A percentile compares a stretch with the other conserved stretches of the same genome.
Conservation (phyloP, 2,329 filamentous ascomycete genomes). For the Apiospora marii region DNA sequence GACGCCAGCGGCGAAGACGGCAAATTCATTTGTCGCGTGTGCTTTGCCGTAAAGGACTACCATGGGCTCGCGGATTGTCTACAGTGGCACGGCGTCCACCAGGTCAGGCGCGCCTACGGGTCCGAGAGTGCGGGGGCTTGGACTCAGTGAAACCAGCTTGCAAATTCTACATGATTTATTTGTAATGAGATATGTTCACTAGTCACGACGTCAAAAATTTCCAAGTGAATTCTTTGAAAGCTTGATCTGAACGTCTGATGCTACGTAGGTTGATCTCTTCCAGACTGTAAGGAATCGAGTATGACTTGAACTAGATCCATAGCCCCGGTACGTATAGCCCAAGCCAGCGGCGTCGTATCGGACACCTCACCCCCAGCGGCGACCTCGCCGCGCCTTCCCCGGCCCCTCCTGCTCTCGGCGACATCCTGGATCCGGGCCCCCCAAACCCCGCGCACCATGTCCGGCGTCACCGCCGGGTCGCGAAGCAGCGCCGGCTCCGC, state of each 20-base stretch:
- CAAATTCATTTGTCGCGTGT: not conserved
- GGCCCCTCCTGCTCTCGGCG: too few relatives aligned
- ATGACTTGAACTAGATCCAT: constrained; percentile 5
- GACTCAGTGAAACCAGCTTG: not conserved
- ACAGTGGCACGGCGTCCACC: not conserved
- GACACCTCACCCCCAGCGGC: not conserved
- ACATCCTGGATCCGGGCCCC: constrained; percentile 21
- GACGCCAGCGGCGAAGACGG: not conserved
- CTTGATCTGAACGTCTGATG: too few relatives aligned
- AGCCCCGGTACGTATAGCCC: not conserved
- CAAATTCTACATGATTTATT: too few relatives aligned
- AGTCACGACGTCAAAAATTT: too few relatives aligned
- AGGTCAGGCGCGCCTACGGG: not conserved
- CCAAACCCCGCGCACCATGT: constrained; percentile 25
- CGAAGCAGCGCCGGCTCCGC: constrained; percentile 23
- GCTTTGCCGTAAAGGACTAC: not conserved
- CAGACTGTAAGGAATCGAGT: not conserved
- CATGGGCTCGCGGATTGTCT: not conserved
- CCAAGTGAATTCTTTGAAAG: too few relatives aligned
- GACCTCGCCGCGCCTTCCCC: too few relatives aligned
- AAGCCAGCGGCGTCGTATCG: constrained; percentile 10
- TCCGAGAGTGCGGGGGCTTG: not conserved
- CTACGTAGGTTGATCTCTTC: not conserved
- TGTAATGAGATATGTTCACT: too few relatives aligned
- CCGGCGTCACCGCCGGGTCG: constrained; percentile 7